These are phyloP conservation scores for Linderniella brevidens DNA, from an alignment of 257 asterid species.

Conservation along the genomic window DNA sequence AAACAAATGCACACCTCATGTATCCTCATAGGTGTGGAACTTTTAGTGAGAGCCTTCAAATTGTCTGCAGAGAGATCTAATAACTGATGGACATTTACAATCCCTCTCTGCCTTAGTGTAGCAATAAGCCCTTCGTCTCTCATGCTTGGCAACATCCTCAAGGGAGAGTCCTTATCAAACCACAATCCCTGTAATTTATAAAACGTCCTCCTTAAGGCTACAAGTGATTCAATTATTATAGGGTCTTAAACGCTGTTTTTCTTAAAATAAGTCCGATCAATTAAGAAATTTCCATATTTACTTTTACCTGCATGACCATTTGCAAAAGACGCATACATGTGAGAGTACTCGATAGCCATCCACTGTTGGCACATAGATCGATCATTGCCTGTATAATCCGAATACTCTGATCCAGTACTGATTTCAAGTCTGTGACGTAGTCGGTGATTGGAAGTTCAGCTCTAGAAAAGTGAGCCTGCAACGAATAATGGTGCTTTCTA, in stretches of 20 bases:
- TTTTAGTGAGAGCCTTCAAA: conserved; percentile 30
- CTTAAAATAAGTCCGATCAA: background rate
- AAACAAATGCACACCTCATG: conserved; percentile 44
- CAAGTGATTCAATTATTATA: background rate
- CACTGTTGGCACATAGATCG: conserved; percentile 94
- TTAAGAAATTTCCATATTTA: background rate
- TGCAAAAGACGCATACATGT: conserved; percentile 88
- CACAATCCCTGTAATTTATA: conserved; percentile 55
- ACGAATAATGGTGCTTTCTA: conserved; percentile 11
- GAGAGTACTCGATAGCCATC: conserved; percentile 87
- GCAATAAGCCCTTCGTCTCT: conserved; percentile 42
- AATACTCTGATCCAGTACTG: conserved; percentile 92
- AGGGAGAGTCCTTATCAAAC: conserved; percentile 47
- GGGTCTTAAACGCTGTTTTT: background rate
- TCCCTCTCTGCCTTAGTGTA: conserved; percentile 42
- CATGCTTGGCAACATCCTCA: conserved; percentile 91
- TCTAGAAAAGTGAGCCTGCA: conserved; percentile 86
- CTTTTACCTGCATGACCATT: conserved; percentile 96
- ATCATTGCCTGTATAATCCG: conserved; percentile 97
- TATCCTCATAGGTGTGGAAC: conserved; percentile 37
- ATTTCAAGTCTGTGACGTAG: conserved; percentile 83
- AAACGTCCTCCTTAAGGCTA: conserved; percentile 1
- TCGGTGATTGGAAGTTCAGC: conserved; percentile 79
- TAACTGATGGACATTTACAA: conserved; percentile 50
- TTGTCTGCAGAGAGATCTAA: conserved; percentile 31